Evolutionary conservation across 2,329 filamentous ascomycete species (phyloP).

Genomic region (Ophiognomonia clavigignenti-juglandacearum): DNA sequence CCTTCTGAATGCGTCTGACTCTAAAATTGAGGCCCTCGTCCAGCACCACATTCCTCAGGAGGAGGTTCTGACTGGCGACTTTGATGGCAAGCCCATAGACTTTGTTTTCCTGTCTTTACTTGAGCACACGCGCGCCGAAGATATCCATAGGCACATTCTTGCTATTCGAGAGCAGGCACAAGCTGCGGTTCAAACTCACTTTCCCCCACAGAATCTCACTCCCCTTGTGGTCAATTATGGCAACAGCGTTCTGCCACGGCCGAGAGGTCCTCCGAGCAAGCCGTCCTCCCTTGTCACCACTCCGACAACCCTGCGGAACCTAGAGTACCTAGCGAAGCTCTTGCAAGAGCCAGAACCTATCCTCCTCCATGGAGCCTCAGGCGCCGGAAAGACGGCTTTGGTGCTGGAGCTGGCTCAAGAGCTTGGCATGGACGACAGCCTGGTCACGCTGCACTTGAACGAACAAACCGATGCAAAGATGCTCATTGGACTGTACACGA

Average conservation of each 20-base stretch:
- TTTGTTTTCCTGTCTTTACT: conserved; percentile 66
- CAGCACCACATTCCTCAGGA: conserved; percentile 56
- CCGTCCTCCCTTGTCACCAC: conserved; percentile 61
- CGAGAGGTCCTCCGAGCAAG: conserved; percentile 42
- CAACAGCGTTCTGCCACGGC: conserved; percentile 61
- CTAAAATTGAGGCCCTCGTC: conserved; percentile 69
- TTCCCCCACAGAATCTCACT: conserved; percentile 42
- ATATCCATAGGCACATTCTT: conserved; percentile 32
- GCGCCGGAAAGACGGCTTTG: conserved; percentile 85
- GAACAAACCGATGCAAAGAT: conserved; percentile 98
- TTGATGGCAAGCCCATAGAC: conserved; percentile 74
- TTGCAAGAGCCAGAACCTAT: conserved; percentile 68
- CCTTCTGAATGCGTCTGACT: conserved; percentile 74
- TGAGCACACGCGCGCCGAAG: conserved; percentile 49
- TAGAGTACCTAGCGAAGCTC: conserved; percentile 62
- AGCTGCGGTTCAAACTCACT: background rate
- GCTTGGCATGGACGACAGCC: conserved; percentile 71
- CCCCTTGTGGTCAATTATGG: conserved; percentile 61
- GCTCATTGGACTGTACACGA: conserved; percentile 90
- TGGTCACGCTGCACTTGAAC: conserved; percentile 94
- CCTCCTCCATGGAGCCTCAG: conserved; percentile 75
- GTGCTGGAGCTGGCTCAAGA: conserved; percentile 77
- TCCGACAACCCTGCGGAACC: conserved; percentile 65
- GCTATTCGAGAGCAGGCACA: conserved; percentile 2
- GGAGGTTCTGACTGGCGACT: conserved; percentile 59